phyloP scores from a whole-genome alignment of 495 filamentous ascomycete genomes.

The Chaetomidium leptoderma region DNA sequence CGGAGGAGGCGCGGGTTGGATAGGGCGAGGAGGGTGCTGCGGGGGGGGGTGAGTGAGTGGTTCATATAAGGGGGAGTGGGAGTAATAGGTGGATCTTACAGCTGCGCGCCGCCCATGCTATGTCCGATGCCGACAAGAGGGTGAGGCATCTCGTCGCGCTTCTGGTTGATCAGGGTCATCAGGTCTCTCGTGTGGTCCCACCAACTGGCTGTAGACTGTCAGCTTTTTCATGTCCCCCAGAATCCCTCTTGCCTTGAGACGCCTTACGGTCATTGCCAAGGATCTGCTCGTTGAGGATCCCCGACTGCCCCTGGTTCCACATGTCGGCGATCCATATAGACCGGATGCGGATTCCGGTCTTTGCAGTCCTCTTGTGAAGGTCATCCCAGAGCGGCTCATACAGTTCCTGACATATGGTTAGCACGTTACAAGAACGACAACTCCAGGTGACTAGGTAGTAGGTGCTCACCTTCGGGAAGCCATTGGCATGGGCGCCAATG shows the following conservation, averaged over 20 bases:
- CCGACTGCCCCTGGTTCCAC: constrained; percentile 69
- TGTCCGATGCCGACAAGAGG: constrained; percentile 90
- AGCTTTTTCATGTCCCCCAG: neutral
- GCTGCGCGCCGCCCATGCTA: constrained; percentile 65
- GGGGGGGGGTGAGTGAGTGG: neutral
- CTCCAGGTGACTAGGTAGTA: neutral
- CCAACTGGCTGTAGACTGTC: constrained; percentile 62
- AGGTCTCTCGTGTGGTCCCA: constrained; percentile 83
- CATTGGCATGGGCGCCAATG: constrained; percentile 80
- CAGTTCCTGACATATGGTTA: constrained; percentile 53
- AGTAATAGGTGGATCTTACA: neutral
- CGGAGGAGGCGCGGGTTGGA: constrained; percentile 80
- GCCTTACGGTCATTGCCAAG: constrained; percentile 75
- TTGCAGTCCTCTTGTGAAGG: constrained; percentile 48
- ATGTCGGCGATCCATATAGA: constrained; percentile 85
- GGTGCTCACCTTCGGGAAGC: constrained; percentile 69
- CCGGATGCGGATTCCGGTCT: constrained; percentile 61
- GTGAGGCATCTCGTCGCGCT: constrained; percentile 76
- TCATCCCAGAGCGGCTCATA: constrained; percentile 89
- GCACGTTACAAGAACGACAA: too few species aligned
- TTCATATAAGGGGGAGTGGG: too few species aligned
- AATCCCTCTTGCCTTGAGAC: neutral
- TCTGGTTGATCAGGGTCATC: constrained; percentile 78
- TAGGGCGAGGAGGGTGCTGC: constrained; percentile 47
- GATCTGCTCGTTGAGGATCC: constrained; percentile 65